These are phyloP conservation scores for Candida labiduridarum DNA, from an alignment of 1,139 yeast species.

Conservation along the genomic window DNA sequence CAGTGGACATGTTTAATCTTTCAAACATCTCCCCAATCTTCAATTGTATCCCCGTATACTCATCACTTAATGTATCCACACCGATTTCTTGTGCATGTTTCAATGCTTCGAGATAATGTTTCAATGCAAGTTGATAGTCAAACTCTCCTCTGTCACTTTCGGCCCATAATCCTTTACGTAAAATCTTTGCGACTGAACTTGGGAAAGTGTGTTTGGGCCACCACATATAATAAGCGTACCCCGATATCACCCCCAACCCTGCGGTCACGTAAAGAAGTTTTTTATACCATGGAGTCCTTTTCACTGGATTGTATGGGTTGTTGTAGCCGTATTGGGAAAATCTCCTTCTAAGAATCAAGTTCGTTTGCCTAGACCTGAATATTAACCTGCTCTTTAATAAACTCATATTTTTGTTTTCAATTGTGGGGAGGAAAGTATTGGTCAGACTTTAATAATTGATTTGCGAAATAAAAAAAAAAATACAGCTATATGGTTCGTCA, in stretches of 20 bases:
- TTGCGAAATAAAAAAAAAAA: neutral
- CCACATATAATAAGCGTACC: conserved; percentile 50
- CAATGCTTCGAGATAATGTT: conserved; percentile 63
- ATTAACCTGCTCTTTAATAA: conserved; percentile 1
- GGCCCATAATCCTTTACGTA: conserved; percentile 81
- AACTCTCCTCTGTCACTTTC: conserved; percentile 73
- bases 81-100: conserved; percentile 42
- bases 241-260: conserved; percentile 33
- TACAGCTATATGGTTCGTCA: neutral
- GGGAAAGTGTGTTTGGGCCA: conserved; percentile 66
- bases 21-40: conserved; percentile 89
- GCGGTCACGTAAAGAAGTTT: conserved; percentile 26
- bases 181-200: conserved; percentile 60
- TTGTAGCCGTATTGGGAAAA: conserved; percentile 9
- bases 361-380: neutral
- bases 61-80: conserved; percentile 51
- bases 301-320: conserved; percentile 13
- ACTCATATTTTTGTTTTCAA: neutral
- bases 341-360: neutral
- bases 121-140: conserved; percentile 66
- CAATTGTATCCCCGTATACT: conserved; percentile 77
- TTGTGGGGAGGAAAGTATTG: neutral
- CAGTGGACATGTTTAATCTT: conserved; percentile 56
- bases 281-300: conserved; percentile 20
- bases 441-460: neutral